Evolutionary conservation across 352 stramenopile genomes (phyloP), one percentile per base, ranked within the genome.

Genomic region (Chrysophaeum taylorii): DNA sequence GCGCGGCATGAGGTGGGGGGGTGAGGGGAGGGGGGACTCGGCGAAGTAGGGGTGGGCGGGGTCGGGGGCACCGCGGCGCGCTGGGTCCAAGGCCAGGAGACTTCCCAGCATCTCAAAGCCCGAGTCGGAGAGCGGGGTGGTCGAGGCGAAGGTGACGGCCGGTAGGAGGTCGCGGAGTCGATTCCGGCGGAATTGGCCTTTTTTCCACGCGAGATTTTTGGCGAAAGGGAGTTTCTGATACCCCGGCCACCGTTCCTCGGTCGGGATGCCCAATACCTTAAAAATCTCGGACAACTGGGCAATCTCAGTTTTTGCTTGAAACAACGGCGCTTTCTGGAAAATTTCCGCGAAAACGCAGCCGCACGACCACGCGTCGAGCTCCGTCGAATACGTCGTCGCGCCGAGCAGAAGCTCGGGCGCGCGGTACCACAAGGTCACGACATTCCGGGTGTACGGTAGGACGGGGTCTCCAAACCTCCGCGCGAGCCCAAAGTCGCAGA

Each of bases 261-360:
- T 94, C 0, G 93, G 94, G 41, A 14, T 14, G 41, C 41, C 41
- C 14, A 48, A 21, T 54, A 97, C 63, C 76, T 76, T 85, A 81
- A 98, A 98, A 64, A 98, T 98, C 74, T 93, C 86, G 70, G 97
- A 86, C 73, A 97, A 90, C 81, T 98, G 92, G 70, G 97, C 92
- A 23, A 98, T 77, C 78, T 98, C 94, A 25, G 88, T 87, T 68
- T 92, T 81, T 42, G 92, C 93, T 52, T 91, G 82, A 72, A 98
- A 89, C 33, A 97, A 82, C 16, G 92, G 89, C 78, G 94, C 29
- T 81, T 0, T 84, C 45, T 87, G 86, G 41, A 95, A 88, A 86
- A 98, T 95, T 79, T 98, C 95, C 2, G 92, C 95, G 79, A 99
- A 96, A 43, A 99, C 98, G 72, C 92, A 98, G 0, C 95, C 78